Evolutionary conservation across 352 stramenopile genomes (phyloP), one percentile per base, ranked within the genome.

Genomic region (Phytophthora sansomeana): DNA sequence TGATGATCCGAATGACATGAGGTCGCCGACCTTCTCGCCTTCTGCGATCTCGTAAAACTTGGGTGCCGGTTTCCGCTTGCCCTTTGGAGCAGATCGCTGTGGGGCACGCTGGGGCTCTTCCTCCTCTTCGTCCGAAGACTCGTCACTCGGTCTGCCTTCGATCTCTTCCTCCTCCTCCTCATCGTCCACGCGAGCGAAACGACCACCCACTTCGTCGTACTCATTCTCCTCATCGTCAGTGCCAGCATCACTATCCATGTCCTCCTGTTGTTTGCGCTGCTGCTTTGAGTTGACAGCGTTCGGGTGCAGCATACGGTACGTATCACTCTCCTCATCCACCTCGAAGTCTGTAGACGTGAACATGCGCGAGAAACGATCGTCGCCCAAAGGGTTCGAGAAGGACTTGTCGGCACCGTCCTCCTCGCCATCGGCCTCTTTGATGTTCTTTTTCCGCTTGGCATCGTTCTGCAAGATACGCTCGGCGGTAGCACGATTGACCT

Each of bases 261-360:
- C 93, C 47, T 97, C 88, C 29, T 70, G 39, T 56, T 93, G 88
- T 58, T 90, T 89, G 36, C 87, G 74, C 51, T 93, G 87, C 52
- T 86, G 81, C 42, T 81, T 86, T 11, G 71, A 75, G 41, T 89
- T 89, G 14, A 80, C 77, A 47, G 92, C 92, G 73, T 93, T 98
- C 39, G 97, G 97, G 73, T 99, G 97, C 30, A 98, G 81, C 72
- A 98, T 80, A 54, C 92, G 92, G 79, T 98, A 99, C 72, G 98
- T 93, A 30, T 98, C 93, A 58, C 92, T 96, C 39, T 98, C 85
- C 65, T 99, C 87, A 78, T 99, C 97, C 67, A 99, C 97, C 70
- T 99, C 76, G 77, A 99, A 99, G 81, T 99, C 97, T 33, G 87
- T 90, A 60, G 98, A 98, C 67, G 89, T 92, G 75, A 99, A 99